These are phyloP conservation scores for Terfezia boudieri DNA, from an alignment of 495 filamentous ascomycete genomes.

Conservation along the genomic window DNA sequence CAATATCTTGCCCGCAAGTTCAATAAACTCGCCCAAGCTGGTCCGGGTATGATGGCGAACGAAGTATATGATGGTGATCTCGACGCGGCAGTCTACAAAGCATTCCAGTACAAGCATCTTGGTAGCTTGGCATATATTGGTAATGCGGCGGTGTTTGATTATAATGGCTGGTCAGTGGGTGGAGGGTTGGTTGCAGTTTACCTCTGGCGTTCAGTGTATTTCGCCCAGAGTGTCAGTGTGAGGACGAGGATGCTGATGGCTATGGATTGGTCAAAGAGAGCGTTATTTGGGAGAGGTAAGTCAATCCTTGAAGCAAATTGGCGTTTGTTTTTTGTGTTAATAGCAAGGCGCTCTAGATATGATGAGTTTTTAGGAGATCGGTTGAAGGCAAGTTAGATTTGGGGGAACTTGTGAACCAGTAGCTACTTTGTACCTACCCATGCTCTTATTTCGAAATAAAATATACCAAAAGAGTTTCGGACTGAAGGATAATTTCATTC, in stretches of 20 bases:
- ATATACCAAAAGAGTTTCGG: no score
- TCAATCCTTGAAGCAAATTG: conserved; percentile 1
- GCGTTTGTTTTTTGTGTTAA: no score
- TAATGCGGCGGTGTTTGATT: conserved; percentile 87
- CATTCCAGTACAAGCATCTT: conserved; percentile 84
- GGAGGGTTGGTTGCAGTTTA: conserved; percentile 90
- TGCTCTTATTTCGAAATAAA: no score
- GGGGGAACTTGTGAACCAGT: no score
- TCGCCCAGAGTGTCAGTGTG: conserved; percentile 90
- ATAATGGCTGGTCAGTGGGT: conserved; percentile 47
- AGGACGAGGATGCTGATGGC: conserved; percentile 73
- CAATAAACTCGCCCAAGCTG: conserved; percentile 65
- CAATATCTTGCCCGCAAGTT: conserved; percentile 85
- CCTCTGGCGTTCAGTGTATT: conserved; percentile 90
- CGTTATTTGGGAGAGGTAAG: conserved; percentile 87
- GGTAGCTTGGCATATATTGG: conserved; percentile 90
- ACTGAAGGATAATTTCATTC: no score
- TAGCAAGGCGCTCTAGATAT: no score
- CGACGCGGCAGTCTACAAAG: conserved; percentile 81
- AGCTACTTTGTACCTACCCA: no score
- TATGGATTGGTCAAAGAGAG: conserved; percentile 97
- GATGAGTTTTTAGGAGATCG: no score
- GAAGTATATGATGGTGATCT: conserved; percentile 71
- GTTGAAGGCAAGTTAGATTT: no score
- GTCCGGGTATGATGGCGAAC: conserved; percentile 55